Percentiles rank a stretch among this genome's conserved stretches.
Conservation (phyloP, 768 basidiomycete species). For the Naganishia kalamii region DNA sequence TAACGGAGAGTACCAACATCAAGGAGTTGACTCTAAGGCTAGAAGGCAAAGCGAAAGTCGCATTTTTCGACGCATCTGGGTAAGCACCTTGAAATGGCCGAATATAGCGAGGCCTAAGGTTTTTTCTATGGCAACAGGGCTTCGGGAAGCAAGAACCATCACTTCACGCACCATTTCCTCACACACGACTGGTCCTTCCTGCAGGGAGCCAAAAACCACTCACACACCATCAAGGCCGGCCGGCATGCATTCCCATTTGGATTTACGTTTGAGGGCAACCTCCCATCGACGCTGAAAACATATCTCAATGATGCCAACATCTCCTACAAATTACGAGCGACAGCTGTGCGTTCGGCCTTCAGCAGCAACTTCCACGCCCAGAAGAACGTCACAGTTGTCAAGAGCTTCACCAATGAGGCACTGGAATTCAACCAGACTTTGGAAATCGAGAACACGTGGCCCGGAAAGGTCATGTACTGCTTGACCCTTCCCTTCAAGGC, state of each 20-base stretch:
- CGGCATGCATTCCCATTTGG: constrained; percentile 88
- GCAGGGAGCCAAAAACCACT: constrained; percentile 67
- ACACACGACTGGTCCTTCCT: constrained; percentile 90
- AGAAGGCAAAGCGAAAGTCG: constrained; percentile 71
- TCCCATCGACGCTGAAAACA: constrained; percentile 71
- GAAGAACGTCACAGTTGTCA: constrained; percentile 60
- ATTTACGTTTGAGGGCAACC: constrained; percentile 71
- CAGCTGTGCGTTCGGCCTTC: constrained; percentile 70
- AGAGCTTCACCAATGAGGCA: constrained; percentile 70
- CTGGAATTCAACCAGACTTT: constrained; percentile 93
- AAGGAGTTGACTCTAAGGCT: constrained; percentile 79
- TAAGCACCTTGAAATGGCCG: constrained; percentile 27
- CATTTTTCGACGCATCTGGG: constrained; percentile 48
- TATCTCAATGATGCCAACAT: constrained; percentile 56
- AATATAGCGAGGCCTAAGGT: background rate
- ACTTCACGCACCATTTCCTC: constrained; percentile 55
- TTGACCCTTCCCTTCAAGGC: constrained; percentile 87
- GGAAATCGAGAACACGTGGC: constrained; percentile 90
- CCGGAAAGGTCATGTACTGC: constrained; percentile 91
- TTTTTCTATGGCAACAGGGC: constrained; percentile 25
- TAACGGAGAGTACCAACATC: constrained; percentile 70
- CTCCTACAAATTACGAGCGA: constrained; percentile 81
- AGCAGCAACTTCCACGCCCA: constrained; percentile 61
- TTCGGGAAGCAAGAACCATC: constrained; percentile 39
- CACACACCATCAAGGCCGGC: constrained; percentile 91